Percentiles rank a stretch among this genome's conserved stretches.
phyloP scores from a whole-genome alignment of 139 green algal species.

The Picochlorum sp. region DNA sequence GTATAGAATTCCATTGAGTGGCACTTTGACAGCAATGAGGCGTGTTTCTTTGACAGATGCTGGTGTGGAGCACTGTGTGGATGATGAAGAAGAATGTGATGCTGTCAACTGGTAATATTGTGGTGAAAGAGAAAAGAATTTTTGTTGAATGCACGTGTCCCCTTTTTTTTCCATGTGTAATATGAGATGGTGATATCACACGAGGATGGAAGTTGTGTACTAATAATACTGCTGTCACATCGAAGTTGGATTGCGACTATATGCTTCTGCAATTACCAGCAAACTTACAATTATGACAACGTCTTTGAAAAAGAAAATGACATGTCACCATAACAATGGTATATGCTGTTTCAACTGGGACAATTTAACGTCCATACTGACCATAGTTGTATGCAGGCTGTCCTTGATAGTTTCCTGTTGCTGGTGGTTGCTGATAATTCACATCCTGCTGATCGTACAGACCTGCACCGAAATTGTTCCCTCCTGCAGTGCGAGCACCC shows the following conservation, averaged over 20 bases:
- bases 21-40: conserved; percentile 45
- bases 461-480: not conserved
- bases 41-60: conserved; percentile 36
- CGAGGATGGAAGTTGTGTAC: too few relatives aligned
- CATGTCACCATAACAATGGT: too few relatives aligned
- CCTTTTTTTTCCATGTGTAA: too few relatives aligned
- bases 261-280: too few relatives aligned
- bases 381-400: conserved; percentile 5
- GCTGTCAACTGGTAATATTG: conserved; percentile 11
- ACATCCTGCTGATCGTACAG: not conserved
- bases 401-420: not conserved
- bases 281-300: too few relatives aligned
- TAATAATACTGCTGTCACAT: too few relatives aligned
- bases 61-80: conserved; percentile 32
- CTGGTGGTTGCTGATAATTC: conserved; percentile 1
- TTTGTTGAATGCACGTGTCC: too few relatives aligned
- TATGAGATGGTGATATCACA: too few relatives aligned
- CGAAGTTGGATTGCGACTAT: too few relatives aligned
- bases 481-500: not conserved
- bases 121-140: not conserved
- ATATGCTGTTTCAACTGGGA: too few relatives aligned
- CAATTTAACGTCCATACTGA: not conserved
- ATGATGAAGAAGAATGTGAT: conserved; percentile 29
- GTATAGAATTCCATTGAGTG: conserved; percentile 46
- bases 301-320: too few relatives aligned